Base-by-base conservation (phyloP, 345 rosid species). In the Erucastrum elatum region DNA sequence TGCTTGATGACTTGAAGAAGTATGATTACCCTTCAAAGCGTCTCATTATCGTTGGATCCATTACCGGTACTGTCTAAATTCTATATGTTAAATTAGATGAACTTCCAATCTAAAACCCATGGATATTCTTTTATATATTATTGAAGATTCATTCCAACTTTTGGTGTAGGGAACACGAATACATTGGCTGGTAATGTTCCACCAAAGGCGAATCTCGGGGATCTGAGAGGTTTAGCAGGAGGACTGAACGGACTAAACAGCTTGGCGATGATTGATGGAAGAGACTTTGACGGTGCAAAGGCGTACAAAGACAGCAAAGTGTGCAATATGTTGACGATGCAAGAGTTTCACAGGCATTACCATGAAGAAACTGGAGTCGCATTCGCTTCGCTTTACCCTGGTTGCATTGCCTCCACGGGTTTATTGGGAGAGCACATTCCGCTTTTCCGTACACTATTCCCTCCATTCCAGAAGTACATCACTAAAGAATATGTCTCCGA, bases 261-360 rank as follows among this genome's bases (percentile, higher is more conserved):
- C 5, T 56, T 97, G 37, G 75, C 82, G 21, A 95, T 95, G 99
- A 87, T 95, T 25, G 97, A 95, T 30, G 99, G 99, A 30, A 98
- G 93, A 60, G 89, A 90, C 1, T 95, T 95, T 4, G 99, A 95
- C 26, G 98, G 99, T 25, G 99, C 99, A 55, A 93, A 95, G 85
- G 96, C 99, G 61, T 93, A 95, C 83, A 95, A 93, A 84, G 99
- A 95, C 87, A 93, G 99, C 88, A 95, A 95, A 75, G 99, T 95
- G 56, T 95, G 98, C 85, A 95, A 95, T 78, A 93, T 95, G 98
- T 88, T 95, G 71, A 88, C 90, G 0, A 95, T 95, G 98, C 99
- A 91, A 83, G 96, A 95, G 78, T 93, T 93, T 84, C 99, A 95
- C 84, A 86, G 98, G 78, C 93, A 93, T 35, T 93, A 66, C 85